Base-by-base conservation (phyloP, 164 flowering plant species). In the Taxillus chinensis region DNA sequence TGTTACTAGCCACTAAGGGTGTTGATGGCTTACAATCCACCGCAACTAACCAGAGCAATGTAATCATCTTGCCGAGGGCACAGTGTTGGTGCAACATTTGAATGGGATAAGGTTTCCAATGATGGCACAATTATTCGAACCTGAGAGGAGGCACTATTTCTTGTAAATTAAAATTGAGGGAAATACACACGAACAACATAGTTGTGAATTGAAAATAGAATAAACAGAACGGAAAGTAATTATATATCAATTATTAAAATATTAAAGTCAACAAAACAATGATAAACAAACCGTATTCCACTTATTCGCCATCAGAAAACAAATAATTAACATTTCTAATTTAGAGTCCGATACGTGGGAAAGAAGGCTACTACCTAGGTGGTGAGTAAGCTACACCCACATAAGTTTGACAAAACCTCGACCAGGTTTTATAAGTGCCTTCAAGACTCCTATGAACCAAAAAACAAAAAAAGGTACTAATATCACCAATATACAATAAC, bases 21-120 rank as follows among this genome's bases (percentile, higher is more conserved):
- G 73, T 27, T 49, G 77, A 53, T 70, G 56, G 45, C 41, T 65
- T 73, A 62, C 63, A 12, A 67, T 69, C n/a, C 71, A 41, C 55
- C 59, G 45, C n/a, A 62, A 69, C 17, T n/a, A 70, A 57, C 60
- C 55, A 13, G 56, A 57, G 55, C 41, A 52, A 16, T 15, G 4
- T 67, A 60, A 51, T 71, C 78, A 70, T 73, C 80, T 55, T 74
- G 78, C 41, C 65, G 69, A 69, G 83, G 78, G 79, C 80, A 74
- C 38, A 3, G 73, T 42, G 54, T 2, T 54, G 57, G 8, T 7
- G 39, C 17, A 54, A 37, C 12, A 5, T 54, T 39, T 17, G 57
- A 54, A 54, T 3, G 7, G 11, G 57, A 8, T 52, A 52, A 15
- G 1, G 55, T n/a, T 52, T n/a, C 27, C 39, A 59, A 68, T 65